Base-by-base conservation (phyloP, 306 rosid species). In the Gastrolobium villosum region DNA sequence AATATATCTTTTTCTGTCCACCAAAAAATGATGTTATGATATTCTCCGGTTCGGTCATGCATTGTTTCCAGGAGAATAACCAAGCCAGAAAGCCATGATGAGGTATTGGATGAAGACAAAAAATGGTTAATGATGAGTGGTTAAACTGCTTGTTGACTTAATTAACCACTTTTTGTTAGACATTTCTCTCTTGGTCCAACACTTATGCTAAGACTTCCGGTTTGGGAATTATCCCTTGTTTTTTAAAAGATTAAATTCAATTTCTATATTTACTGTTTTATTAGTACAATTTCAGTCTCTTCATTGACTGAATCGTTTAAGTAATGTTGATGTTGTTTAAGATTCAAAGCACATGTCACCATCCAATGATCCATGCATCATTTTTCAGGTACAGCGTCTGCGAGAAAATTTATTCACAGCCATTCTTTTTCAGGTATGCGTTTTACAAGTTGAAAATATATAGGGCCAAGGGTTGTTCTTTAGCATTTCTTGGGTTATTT, bases 341-440 rank as follows among this genome's bases (percentile, higher is more conserved):
- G 68, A 71, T 80, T 78, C 3, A 36, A 49, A 39, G 66, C 43
- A 50, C 65, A 39, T 15, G 9, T 81, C 78, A 73, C 75, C 52
- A 60, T 54, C 81, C 62, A 10, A 73, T 79, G 41, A 73, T 59
- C 45, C 65, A 37, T 35, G 41, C 67, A 52, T 75, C 57, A 37
- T 73, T 61, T 80, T 89, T 83, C 91, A 93, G 97, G 89, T 90
- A 62, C 84, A 74, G 81, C 88, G 65, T 31, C 86, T 93, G n/a
- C 84, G 87, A 48, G 91, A 88, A 85, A 79, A 76, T 74, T 78
- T 89, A 43, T 84, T 85, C 75, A 46, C 90, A 41, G 78, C 88
- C 57, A 65, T 93, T 82, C 81, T 89, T 80, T 79, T 83, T 79
- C 98, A 90, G 96, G 98, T 90, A 66, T 79, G 67, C 65, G 46